Evolutionary conservation across 1,284 basidiomycete genomes (phyloP).

Genomic region (Heterobasidion occidentale): DNA sequence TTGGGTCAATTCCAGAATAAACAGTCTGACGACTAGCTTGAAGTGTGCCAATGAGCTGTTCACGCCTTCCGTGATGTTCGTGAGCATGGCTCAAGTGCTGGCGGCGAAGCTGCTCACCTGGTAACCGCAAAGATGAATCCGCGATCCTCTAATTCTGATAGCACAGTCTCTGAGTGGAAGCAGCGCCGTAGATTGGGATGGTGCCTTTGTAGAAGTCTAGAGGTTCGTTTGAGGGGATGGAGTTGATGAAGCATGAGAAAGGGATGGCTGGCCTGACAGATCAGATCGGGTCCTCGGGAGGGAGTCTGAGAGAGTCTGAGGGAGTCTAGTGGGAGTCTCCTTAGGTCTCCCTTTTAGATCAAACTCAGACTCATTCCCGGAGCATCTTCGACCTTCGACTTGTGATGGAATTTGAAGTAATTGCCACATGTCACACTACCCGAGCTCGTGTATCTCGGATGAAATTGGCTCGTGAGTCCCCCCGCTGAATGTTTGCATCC

Average conservation of each 20-base stretch:
- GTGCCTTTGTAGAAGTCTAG: neutral
- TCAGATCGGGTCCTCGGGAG: neutral
- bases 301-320: too few relatives aligned
- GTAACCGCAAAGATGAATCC: slow-evolving; percentile 42
- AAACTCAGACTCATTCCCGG: too few relatives aligned
- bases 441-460: slow-evolving; percentile 71
- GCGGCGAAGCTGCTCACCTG: slow-evolving; percentile 18
- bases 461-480: slow-evolving; percentile 54
- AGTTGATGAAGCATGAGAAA: neutral
- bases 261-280: neutral
- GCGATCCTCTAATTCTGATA: slow-evolving; percentile 33
- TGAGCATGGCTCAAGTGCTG: neutral
- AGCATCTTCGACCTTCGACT: too few relatives aligned
- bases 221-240: neutral
- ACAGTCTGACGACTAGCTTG: slow-evolving; percentile 41
- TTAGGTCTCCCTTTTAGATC: too few relatives aligned
- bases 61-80: slow-evolving; percentile 16
- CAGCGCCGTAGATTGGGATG: neutral
- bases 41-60: slow-evolving; percentile 30
- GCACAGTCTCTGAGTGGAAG: slow-evolving; percentile 1
- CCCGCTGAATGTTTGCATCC: neutral
- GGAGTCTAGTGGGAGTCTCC: too few relatives aligned
- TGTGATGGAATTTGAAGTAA: slow-evolving; percentile 68
- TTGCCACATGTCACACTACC: slow-evolving; percentile 73
- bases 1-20: slow-evolving; percentile 92